Base-by-base conservation (phyloP, 352 stramenopile species). In the Globisporangium irregulare region DNA sequence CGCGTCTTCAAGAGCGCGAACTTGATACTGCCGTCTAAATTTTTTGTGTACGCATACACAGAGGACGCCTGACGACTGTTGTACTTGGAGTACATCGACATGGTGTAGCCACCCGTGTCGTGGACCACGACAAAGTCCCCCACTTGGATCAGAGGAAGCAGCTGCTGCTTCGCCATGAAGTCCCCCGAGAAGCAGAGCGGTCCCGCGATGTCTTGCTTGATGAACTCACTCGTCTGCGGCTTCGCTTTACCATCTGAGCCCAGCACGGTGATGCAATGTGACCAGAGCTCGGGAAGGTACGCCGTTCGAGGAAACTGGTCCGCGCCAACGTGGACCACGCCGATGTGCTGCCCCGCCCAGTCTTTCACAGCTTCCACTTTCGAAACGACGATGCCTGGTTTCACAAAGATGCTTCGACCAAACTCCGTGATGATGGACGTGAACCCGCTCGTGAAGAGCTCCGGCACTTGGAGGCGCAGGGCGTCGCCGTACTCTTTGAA, bases 161-260 rank as follows among this genome's bases (percentile, higher is more conserved):
- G 71, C 34, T 89, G 68, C 57, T 94, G 80, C 68, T 89, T 89
- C 34, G 82, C 89, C 12, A 98, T 67, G 58, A 98, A 90, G 67
- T 98, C 94, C 3, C 93, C 94, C 10, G 89, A 93, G 62, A 98
- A 98, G 70, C 94, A 98, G 9, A 98, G 82, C 24, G 94, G 94
- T 0, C 94, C 94, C 0, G 91, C 94, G 54, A 98, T 90, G 59
- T 98, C 87, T 63, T 95, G 86, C 63, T 70, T 77, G 5, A 92
- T 43, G 56, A 86, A 88, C 41, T 56, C 27, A n/a, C 62, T 68
- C 25, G 62, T 72, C 8, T 63, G 50, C 1, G 48, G 27, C 62
- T 95, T 94, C 27, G 74, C 69, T 14, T 54, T 64, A 25, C 89
- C 92, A 1, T 83, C 67, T 2, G 56, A 59, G 43, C 72, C 62